Base-by-base conservation (phyloP, 176 grass and related monocot species). In the Eragrostis nindensis region DNA sequence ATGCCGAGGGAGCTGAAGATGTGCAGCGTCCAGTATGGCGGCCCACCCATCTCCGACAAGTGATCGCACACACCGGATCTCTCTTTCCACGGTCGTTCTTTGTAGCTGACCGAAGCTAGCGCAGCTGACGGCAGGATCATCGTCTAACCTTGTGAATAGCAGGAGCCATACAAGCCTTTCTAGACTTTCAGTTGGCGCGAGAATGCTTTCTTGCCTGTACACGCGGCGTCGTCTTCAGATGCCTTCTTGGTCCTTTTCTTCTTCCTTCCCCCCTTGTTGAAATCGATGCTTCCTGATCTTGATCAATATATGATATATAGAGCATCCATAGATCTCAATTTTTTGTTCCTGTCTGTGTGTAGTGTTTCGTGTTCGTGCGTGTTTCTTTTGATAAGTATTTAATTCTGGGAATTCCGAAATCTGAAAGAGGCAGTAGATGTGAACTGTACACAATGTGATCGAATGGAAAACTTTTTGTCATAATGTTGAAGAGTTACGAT, bases 1-100 rank as follows among this genome's bases (percentile, higher is more conserved):
- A 65, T 91, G 66, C 90, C 92, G 0, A 41, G 55, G 24, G 74
- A 91, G 52, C 61, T 93, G 74, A 93, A 89, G 86, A 98, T 98
- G 84, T 43, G 82, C 60, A 43, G 43, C 14, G 80, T 82, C 32
- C 88, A 55, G 11, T 98, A 98, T 4, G 74, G 91, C 0, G 95
- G 88, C 49, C 92, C 95, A 6, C 90, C 75, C 30, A 83, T 98
- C 45, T 89, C 91, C 10, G 88, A 86, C 63, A 49, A 76, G 70
- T 89, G 76, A 75, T 7, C 3, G 18, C 18, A 4, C 24, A 39
- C 2, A 7, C 39, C 22, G 19, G 21, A 18, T 4, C 56, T 61
- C 39, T 11, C 25, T 24, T 24, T 39, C 19, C 48, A 22, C 4
- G 55, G 65, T 18, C 29, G 2, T 12, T 36, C 24, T 5, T 60